Base-by-base conservation (phyloP, 1,284 basidiomycete species). In the Sporisorium reilianum region DNA sequence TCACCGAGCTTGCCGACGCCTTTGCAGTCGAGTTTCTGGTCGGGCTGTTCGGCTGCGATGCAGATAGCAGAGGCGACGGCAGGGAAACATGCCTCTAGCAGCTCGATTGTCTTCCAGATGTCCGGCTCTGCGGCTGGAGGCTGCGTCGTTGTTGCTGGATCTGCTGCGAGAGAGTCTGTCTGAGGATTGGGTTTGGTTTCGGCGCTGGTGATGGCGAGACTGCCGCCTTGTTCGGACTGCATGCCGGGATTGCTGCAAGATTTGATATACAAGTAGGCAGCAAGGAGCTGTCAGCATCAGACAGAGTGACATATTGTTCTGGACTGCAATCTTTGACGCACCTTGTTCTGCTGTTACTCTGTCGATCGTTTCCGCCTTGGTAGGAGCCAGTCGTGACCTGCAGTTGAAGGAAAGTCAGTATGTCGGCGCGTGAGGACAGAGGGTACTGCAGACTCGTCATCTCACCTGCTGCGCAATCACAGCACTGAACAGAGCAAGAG, bases 11-110 rank as follows among this genome's bases (percentile, higher is more conserved):
- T 56, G 16, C 18, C 14, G 26, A 10, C 25, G 36, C 57, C 30
- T 1, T 20, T 25, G 3, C 38, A 40, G 1, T 9, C 22, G 11
- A 32, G 34, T 5, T 61, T 57, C 11, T 45, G 54, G 3, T 46
- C 55, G 40, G 50, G 26, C 0, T 61, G 49, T 28, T 57, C 53
- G 0, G 52, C 50, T 16, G 60, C 58, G 16, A 57, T 23, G 10
- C 22, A 50, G 38, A 70, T 54, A 11, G 62, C 62, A 14, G 67
- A 44, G 1, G 67, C 48, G 20, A 64, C 62, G 14, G 62, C 57
- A 28, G 67, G 67, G 18, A 70, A 70, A 26, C 53, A 61, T 2
- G 2, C 18, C 38, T 60, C 57, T 0, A 70, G 61, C 44, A 57
- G 16, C 8, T 56, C 54, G 38, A 61, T 28, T 3, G 45, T 22